phyloP scores from a whole-genome alignment of 306 rosid species.

The Lagenaria siceraria region DNA sequence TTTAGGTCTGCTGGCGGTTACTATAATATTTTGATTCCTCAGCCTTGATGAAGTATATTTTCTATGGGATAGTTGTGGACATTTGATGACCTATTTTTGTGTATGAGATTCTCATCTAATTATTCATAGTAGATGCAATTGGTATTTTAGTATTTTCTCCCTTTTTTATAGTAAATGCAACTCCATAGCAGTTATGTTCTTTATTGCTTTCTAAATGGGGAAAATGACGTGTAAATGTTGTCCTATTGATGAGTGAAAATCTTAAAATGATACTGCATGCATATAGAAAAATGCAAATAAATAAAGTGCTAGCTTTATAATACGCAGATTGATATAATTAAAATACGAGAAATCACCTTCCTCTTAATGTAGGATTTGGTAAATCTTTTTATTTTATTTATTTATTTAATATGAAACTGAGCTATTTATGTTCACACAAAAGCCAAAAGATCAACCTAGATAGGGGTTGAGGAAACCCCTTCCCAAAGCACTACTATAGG shows the following conservation, averaged over 20 bases:
- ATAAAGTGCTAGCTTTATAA: not conserved
- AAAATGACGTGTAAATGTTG: not conserved
- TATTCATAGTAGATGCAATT: not conserved
- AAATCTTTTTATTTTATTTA: too few species aligned
- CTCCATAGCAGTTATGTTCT: not conserved
- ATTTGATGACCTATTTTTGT: not conserved
- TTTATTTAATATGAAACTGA: too few species aligned
- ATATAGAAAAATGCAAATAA: not conserved
- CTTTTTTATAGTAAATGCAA: not conserved
- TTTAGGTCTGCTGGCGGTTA: not conserved
- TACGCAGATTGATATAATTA: not conserved
- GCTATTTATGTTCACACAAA: too few species aligned
- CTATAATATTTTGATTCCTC: not conserved
- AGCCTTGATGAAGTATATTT: not conserved
- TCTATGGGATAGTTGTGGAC: not conserved
- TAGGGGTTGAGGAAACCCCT: too few species aligned
- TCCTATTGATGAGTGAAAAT: not conserved
- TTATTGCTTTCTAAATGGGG: not conserved
- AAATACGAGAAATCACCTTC: not conserved
- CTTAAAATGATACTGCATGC: not conserved
- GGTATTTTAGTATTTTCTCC: not conserved
- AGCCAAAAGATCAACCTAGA: too few species aligned
- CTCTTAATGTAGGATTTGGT: not conserved
- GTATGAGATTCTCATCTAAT: not conserved
- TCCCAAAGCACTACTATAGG: too few species aligned